A percentile compares a stretch with the other conserved stretches of the same genome.
phyloP scores from a whole-genome alignment of 148 eudicot species.

The Hydrangea macrophylla region DNA sequence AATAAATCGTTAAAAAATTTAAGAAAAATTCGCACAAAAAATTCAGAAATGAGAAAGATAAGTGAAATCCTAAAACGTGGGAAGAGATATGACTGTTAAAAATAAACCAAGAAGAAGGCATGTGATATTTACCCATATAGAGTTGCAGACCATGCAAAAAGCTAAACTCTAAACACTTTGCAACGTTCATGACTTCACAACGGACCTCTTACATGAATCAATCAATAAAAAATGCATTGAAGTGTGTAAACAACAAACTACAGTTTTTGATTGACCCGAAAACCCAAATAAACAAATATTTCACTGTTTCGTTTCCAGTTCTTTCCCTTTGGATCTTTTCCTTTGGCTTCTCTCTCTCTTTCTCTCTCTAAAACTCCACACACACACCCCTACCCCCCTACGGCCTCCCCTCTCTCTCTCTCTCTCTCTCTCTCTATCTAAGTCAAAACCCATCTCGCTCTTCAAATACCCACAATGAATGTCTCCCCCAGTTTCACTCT shows the following conservation, averaged over 20 bases:
- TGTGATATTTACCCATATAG: no score
- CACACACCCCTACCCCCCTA: no score
- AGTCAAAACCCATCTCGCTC: neutral
- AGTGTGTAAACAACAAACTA: slow-evolving; percentile 15
- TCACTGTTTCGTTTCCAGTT: slow-evolving; percentile 17
- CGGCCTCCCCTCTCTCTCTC: neutral
- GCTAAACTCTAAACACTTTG: neutral
- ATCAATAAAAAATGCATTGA: slow-evolving; percentile 6
- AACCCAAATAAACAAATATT: slow-evolving; percentile 3
- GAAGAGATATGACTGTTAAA: neutral
- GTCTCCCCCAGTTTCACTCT: no score
- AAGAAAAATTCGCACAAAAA: no score
- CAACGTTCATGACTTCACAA: slow-evolving; percentile 22
- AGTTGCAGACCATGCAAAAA: slow-evolving; percentile 1
- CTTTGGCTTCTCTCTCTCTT: slow-evolving; percentile 23
- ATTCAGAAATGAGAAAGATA: no score
- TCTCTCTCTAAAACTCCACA: neutral
- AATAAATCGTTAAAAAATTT: no score
- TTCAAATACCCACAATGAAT: no score
- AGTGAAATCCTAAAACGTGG: no score
- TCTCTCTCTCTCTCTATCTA: no score
- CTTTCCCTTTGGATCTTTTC: slow-evolving; percentile 24
- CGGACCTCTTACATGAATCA: slow-evolving; percentile 9
- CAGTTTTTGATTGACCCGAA: slow-evolving; percentile 13
- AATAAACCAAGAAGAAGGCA: neutral